These are phyloP conservation scores for Hymenoscyphus albidus DNA, from an alignment of 2,329 filamentous ascomycete genomes.

Conservation along the genomic window DNA sequence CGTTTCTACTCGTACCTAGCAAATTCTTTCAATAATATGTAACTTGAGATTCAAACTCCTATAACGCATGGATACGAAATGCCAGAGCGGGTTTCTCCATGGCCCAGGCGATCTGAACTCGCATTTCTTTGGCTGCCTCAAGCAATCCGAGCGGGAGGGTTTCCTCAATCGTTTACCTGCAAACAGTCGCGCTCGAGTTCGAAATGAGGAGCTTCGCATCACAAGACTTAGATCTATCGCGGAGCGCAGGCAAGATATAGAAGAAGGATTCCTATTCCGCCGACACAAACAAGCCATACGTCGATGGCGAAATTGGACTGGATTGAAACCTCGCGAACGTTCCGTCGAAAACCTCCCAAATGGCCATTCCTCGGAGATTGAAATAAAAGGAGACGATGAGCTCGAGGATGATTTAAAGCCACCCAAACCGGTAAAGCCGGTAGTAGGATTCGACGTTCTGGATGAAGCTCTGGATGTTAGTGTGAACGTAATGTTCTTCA, in stretches of 20 bases:
- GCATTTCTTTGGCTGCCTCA: slow-evolving; percentile 19
- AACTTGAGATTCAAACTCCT: too few relatives aligned
- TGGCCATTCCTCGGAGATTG: neutral
- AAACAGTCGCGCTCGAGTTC: slow-evolving; percentile 9
- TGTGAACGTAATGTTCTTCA: slow-evolving; percentile 2
- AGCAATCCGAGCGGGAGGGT: slow-evolving; percentile 1
- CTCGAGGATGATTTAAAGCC: slow-evolving; percentile 4
- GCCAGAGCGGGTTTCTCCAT: neutral
- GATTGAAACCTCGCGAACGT: neutral
- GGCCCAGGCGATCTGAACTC: slow-evolving; percentile 7
- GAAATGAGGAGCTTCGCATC: slow-evolving; percentile 11
- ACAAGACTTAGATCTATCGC: slow-evolving; percentile 3
- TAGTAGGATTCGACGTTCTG: neutral
- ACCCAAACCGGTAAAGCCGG: neutral
- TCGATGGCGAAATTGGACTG: neutral
- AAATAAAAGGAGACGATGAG: slow-evolving; percentile 2
- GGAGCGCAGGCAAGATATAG: slow-evolving; percentile 6
- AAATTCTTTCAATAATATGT: neutral
- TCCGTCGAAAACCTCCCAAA: neutral
- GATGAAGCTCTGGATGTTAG: slow-evolving; percentile 1
- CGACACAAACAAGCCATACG: slow-evolving; percentile 5
- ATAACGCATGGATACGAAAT: slow-evolving; percentile 1
- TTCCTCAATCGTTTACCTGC: slow-evolving; percentile 9
- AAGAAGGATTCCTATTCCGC: neutral
- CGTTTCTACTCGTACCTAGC: neutral